These are phyloP conservation scores for Starmera dryadoides DNA, from an alignment of 805 yeast genomes.

Conservation along the genomic window DNA sequence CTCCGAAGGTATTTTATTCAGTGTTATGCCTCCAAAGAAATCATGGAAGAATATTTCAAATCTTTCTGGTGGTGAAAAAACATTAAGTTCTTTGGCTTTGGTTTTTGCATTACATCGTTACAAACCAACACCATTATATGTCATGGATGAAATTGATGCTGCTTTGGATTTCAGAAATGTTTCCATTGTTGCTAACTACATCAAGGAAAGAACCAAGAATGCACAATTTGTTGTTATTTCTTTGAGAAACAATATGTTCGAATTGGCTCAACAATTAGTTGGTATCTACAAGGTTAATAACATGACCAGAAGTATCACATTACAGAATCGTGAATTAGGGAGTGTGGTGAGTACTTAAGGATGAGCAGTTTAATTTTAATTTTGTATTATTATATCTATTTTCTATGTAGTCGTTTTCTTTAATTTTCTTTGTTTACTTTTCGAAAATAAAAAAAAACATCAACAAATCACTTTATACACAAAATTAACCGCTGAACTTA, in stretches of 20 bases:
- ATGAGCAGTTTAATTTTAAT: too few relatives aligned
- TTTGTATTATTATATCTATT: too few relatives aligned
- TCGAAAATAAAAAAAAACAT: too few relatives aligned
- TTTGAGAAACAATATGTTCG: conserved; percentile 95
- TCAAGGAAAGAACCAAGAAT: conserved; percentile 89
- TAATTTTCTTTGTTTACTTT: too few relatives aligned
- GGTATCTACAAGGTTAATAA: conserved; percentile 93
- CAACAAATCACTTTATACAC: too few relatives aligned
- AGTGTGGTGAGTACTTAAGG: not conserved
- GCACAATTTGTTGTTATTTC: conserved; percentile 97
- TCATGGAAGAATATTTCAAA: conserved; percentile 95
- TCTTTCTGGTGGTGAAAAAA: conserved; percentile 96
- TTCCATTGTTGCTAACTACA: conserved; percentile 94
- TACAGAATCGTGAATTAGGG: conserved; percentile 54
- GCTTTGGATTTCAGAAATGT: conserved; percentile 96
- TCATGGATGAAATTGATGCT: conserved; percentile 99
- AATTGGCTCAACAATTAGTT: conserved; percentile 85
- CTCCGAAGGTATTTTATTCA: conserved; percentile 90
- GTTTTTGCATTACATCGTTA: conserved; percentile 95
- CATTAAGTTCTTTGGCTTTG: conserved; percentile 86
- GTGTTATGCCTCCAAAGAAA: conserved; percentile 99
- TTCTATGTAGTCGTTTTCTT: too few relatives aligned
- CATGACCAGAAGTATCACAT: conserved; percentile 79
- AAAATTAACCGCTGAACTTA: too few relatives aligned
- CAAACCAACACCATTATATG: conserved; percentile 95